Evolutionary conservation across 257 asterid species (phyloP), one percentile per base, ranked within the genome.

Genomic region (Primulina huaijiensis): DNA sequence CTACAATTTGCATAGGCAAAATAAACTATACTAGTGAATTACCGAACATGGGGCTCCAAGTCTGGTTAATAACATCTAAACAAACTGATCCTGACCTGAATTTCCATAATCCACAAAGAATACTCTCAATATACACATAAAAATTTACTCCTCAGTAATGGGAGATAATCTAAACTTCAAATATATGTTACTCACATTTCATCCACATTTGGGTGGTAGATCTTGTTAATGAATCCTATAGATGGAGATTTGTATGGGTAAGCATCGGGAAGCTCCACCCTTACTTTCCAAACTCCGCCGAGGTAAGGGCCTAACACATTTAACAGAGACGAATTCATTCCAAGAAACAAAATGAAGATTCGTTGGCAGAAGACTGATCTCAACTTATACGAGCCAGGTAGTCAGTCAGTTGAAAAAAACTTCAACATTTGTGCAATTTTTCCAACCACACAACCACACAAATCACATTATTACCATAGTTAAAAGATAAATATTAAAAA

Each of bases 21-120:
- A 62, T 1, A 20, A 63, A 73, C 63, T 55, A 62, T 43, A 62
- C 4, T 31, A 57, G 70, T 77, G 4, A 61, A 78, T 77, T 90
- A 94, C 99, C 99, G 55, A 91, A 92, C 99, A 92, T 94, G 66
- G 98, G 98, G 83, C 99, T 94, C 99, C 99, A 94, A 0, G 96
- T 89, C 86, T 94, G 98, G 81, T 91, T 91, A 76, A 91, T 94
- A 43, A 94, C 98, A 82, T 94, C 98, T 57, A 91, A 85, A 68
- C 99, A 94, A 77, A 94, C 96, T 12, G 98, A 89, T 64, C 99
- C 99, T 0, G 98, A 91, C 96, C 99, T 94, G 90, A 53, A 83
- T 73, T 62, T 72, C 21, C 43, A 75, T 30, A 33, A 79, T 46
- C 69, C 30, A 25, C 29, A 14, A 58, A 53, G n/a, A 8, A 64